Percentiles rank a stretch among this genome's conserved stretches.
Conservation (phyloP, 805 yeast genomes). For the Clavispora phyllophila region DNA sequence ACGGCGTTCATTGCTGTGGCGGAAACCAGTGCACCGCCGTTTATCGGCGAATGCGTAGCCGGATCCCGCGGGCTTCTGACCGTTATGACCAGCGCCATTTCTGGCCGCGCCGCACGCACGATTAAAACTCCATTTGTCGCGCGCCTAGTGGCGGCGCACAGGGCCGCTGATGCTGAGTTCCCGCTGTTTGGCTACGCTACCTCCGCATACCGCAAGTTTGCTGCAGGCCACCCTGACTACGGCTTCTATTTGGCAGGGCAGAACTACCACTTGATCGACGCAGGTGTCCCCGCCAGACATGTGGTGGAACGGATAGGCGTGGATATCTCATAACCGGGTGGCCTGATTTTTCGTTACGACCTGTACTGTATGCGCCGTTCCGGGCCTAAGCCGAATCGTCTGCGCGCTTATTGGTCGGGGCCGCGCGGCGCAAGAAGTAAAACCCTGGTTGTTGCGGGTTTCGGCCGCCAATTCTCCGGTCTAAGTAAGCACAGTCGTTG, state of each 20-base stretch:
- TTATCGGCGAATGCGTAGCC: constrained; percentile 11
- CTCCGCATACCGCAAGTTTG: constrained; percentile 25
- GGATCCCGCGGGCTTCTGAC: constrained; percentile 14
- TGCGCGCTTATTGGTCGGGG: background rate
- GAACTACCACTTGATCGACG: constrained; percentile 21
- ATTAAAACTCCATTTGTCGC: constrained; percentile 32
- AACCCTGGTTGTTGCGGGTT: too few relatives aligned
- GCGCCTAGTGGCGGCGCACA: constrained; percentile 10
- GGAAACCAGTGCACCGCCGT: constrained; percentile 22
- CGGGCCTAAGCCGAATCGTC: too few relatives aligned
- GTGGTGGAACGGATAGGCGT: constrained; percentile 22
- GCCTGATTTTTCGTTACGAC: background rate
- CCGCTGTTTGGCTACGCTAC: constrained; percentile 36
- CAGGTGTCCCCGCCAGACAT: constrained; percentile 15
- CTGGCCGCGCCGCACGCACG: constrained; percentile 38
- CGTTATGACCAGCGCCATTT: constrained; percentile 29
- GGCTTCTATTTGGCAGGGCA: constrained; percentile 35
- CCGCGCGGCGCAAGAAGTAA: too few relatives aligned
- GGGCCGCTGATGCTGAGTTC: constrained; percentile 9
- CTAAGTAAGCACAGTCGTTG: too few relatives aligned
- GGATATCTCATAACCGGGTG: background rate
- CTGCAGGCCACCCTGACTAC: constrained; percentile 11
- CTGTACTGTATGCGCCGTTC: background rate
- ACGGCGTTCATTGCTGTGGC: constrained; percentile 41
- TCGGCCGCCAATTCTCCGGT: too few relatives aligned